Evolutionary conservation across 2,329 filamentous ascomycete species (phyloP).

Genomic region (Aureobasidium uvarum): DNA sequence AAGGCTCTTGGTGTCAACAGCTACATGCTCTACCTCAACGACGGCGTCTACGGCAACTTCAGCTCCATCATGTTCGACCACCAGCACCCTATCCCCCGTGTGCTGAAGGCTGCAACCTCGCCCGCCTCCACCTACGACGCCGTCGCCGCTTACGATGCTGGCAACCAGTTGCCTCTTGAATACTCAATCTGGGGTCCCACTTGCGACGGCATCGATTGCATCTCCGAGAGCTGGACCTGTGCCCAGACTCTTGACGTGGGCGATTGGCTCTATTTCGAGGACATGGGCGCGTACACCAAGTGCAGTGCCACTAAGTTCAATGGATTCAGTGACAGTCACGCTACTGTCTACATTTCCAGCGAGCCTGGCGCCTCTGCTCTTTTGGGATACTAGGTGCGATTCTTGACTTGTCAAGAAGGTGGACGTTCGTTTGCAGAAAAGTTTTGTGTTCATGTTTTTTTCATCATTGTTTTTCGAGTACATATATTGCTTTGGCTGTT

Average conservation of each 20-base stretch:
- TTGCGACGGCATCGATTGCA: conserved; percentile 96
- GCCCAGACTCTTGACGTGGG: conserved; percentile 78
- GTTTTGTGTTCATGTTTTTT: not conserved
- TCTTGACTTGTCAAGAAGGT: not conserved
- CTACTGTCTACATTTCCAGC: conserved; percentile 92
- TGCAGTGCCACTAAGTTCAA: conserved; percentile 98
- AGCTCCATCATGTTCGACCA: conserved; percentile 99
- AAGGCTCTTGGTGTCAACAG: conserved; percentile 63
- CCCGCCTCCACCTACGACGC: conserved; percentile 34
- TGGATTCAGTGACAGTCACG: conserved; percentile 88
- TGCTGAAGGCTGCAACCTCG: conserved; percentile 62
- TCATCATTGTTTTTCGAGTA: not conserved
- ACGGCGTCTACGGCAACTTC: conserved; percentile 97
- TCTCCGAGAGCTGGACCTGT: conserved; percentile 77
- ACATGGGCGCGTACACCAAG: conserved; percentile 98
- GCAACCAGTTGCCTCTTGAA: conserved; percentile 56
- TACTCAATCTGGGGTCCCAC: conserved; percentile 99
- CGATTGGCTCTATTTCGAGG: conserved; percentile 98
- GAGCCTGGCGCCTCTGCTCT: conserved; percentile 82
- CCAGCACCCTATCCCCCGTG: conserved; percentile 81
- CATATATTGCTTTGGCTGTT: not conserved
- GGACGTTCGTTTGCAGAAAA: not conserved
- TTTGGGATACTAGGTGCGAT: conserved; percentile 46
- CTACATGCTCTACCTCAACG: conserved; percentile 98
- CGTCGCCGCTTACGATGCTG: conserved; percentile 41